phyloP scores from a whole-genome alignment of 164 flowering plant species.

The Umbilicus rupestris region DNA sequence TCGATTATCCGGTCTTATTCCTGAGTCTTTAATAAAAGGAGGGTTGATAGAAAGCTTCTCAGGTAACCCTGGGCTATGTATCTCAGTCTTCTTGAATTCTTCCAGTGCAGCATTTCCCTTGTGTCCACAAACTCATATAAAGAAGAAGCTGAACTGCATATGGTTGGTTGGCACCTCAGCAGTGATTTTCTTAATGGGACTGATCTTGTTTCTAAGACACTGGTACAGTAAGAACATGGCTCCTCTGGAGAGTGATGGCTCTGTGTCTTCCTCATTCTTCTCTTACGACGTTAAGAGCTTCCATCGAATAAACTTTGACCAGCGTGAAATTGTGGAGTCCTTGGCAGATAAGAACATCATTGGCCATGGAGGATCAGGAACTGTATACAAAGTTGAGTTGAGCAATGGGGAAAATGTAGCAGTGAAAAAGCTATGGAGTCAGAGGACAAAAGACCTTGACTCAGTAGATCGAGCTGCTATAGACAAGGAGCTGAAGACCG shows the following conservation, averaged over 20 bases:
- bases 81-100: conserved; percentile 27
- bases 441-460: conserved; percentile 36
- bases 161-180: conserved; percentile 53
- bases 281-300: conserved; percentile 4
- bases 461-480: conserved; percentile 37
- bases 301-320: conserved; percentile 7
- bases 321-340: conserved; percentile 20
- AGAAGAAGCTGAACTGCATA: conserved; percentile 31
- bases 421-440: conserved; percentile 66
- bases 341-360: conserved; percentile 77
- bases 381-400: conserved; percentile 68
- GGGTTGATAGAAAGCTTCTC: conserved; percentile 64
- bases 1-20: conserved; percentile 72
- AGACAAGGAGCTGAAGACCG: conserved; percentile 65
- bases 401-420: conserved; percentile 64
- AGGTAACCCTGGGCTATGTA: conserved; percentile 75
- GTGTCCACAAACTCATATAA: conserved; percentile 31
- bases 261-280: conserved; percentile 8
- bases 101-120: conserved; percentile 34
- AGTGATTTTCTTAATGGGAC: conserved; percentile 39
- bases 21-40: conserved; percentile 45
- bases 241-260: conserved; percentile 36
- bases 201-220: conserved; percentile 39
- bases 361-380: conserved; percentile 92
- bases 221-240: conserved; percentile 31